Evolutionary conservation across 2,329 filamentous ascomycete species (phyloP), one percentile per base, ranked within the genome.

Genomic region (Colletotrichum sp.): DNA sequence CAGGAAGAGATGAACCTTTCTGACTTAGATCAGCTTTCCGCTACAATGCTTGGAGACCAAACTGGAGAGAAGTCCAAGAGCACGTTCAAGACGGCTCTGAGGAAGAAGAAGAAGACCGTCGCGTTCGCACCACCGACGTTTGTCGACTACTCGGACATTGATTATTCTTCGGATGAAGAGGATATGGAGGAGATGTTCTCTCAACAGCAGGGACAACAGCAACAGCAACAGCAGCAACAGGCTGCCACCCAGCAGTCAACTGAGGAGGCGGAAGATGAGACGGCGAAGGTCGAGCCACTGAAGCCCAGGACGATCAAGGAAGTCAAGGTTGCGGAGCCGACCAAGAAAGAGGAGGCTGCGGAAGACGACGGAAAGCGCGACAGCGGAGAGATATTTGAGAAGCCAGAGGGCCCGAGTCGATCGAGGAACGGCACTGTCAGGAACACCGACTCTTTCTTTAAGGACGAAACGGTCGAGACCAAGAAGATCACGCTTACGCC

Each of bases 401-500:
- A 89, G 77, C 80, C 84, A 72, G 87, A 90, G 57, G 86, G 87
- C 3, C 85, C 87, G 3, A 90, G 89, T 82, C 92, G 93, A 82
- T 96, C 95, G 44, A 92, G 94, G 78, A 98, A 98, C 80, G 96
- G 96, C 57, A 96, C 95, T 26, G 91, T 98, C 60, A 92, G 96
- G 78, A 98, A 98, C 82, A 96, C 95, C 6, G 96, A 99, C 85
- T 98, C 96, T 1, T 98, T 99, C 88, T 98, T 98, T 89, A 98
- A 96, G 84, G 97, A 99, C 81, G 96, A 99, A 81, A 95, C 92
- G 36, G 94, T 95, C 49, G 97, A 99, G 85, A 98, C 97, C 4
- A 96, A 98, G 85, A 99, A 99, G 87, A 99, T 99, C 79, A 98
- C 96, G 1, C 90, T 99, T 60, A 99, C 97, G 5, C 97, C 97